Percentiles rank a stretch among this genome's conserved stretches.
phyloP scores from a whole-genome alignment of 805 yeast genomes.

The Candida boleticola region DNA sequence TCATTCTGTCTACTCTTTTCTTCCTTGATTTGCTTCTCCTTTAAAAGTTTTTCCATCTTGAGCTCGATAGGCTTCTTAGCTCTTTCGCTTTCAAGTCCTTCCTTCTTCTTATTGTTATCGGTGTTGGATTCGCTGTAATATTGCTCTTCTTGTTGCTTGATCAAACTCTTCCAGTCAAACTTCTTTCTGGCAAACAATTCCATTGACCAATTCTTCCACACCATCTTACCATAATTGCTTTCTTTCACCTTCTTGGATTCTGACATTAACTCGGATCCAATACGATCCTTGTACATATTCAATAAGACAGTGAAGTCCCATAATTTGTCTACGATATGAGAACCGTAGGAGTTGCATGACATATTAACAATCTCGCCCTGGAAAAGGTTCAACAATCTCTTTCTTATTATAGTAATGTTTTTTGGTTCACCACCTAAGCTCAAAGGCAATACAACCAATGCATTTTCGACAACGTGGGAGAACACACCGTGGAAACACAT shows the following conservation, averaged over 20 bases:
- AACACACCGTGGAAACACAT: constrained; percentile 89
- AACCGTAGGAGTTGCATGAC: constrained; percentile 84
- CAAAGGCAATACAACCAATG: constrained; percentile 44
- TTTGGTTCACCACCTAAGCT: constrained; percentile 41
- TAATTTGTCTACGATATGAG: constrained; percentile 82
- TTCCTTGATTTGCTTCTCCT: constrained; percentile 26
- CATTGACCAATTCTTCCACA: constrained; percentile 94
- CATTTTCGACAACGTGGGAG: constrained; percentile 79
- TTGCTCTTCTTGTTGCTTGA: constrained; percentile 45
- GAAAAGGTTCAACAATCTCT: constrained; percentile 66
- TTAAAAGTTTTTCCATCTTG: constrained; percentile 37
- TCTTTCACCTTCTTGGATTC: constrained; percentile 72
- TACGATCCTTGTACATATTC: constrained; percentile 81
- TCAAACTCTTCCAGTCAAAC: constrained; percentile 75
- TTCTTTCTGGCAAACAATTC: constrained; percentile 73
- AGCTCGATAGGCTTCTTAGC: constrained; percentile 39
- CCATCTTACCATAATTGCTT: constrained; percentile 82
- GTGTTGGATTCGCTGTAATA: constrained; percentile 16
- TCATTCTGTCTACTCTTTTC: constrained; percentile 22
- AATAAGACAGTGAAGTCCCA: constrained; percentile 78
- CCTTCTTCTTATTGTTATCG: constrained; percentile 9
- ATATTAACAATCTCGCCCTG: constrained; percentile 54
- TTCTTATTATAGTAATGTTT: constrained; percentile 53
- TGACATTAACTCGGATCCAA: constrained; percentile 64
- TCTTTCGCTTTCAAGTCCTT: constrained; percentile 8